These are phyloP conservation scores for Terfezia claveryi DNA, from an alignment of 495 filamentous ascomycete genomes.

Conservation along the genomic window DNA sequence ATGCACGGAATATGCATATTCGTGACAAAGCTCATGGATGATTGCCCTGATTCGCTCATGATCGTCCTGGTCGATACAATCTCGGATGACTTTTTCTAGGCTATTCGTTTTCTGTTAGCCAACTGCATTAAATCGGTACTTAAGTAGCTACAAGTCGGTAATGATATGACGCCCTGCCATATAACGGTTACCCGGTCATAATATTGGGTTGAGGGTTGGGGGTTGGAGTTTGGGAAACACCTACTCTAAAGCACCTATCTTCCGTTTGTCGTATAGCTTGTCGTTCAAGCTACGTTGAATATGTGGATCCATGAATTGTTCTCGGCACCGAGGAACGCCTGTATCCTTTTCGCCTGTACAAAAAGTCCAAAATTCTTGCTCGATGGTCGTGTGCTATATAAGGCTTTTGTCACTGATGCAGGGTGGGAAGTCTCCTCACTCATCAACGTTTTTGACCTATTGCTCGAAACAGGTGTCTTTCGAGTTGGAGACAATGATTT, in stretches of 20 bases:
- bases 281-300: slow-evolving; percentile 84
- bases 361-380: too few species aligned
- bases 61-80: slow-evolving; percentile 53
- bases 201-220: neutral
- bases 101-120: slow-evolving; percentile 25
- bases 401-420: too few species aligned
- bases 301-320: slow-evolving; percentile 50
- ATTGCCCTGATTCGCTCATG: slow-evolving; percentile 60
- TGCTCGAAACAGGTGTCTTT: too few species aligned
- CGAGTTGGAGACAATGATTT: too few species aligned
- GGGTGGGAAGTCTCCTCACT: too few species aligned
- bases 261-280: slow-evolving; percentile 95
- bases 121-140: neutral
- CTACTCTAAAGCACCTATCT: slow-evolving; percentile 90
- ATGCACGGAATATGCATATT: slow-evolving; percentile 93
- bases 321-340: too few species aligned
- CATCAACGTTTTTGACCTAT: too few species aligned
- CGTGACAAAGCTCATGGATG: slow-evolving; percentile 87
- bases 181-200: neutral
- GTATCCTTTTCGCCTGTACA: too few species aligned
- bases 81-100: slow-evolving; percentile 76
- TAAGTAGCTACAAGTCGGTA: neutral
- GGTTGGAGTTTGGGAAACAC: slow-evolving; percentile 18
- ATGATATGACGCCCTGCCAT: neutral
- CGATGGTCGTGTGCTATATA: too few species aligned